Evolutionary conservation across 2,329 filamentous ascomycete genomes (phyloP).

Genomic region (Leptoxyphium fumago): DNA sequence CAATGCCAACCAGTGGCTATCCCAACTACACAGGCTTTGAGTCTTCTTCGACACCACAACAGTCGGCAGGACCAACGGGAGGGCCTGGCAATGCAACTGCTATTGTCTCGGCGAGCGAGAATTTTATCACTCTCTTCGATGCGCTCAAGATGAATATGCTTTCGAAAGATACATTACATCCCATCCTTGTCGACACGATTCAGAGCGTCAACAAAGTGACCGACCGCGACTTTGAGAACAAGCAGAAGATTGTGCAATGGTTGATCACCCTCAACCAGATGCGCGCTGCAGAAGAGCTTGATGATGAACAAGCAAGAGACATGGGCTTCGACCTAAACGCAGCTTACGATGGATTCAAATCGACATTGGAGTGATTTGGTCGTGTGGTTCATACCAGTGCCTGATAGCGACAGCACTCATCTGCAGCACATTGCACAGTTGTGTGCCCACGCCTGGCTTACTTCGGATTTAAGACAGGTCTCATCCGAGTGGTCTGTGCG

Average conservation of each 20-base stretch:
- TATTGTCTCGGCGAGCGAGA: slow-evolving; percentile 84
- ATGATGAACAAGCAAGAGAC: slow-evolving; percentile 74
- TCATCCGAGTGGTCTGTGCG: background rate
- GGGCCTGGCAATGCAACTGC: slow-evolving; percentile 32
- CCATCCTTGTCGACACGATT: slow-evolving; percentile 85
- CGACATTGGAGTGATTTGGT: slow-evolving; percentile 38
- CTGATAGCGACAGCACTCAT: too few relatives aligned
- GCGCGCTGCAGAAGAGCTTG: slow-evolving; percentile 84
- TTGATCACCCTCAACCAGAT: slow-evolving; percentile 95
- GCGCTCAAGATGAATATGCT: slow-evolving; percentile 83
- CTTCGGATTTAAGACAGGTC: background rate
- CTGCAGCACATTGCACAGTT: too few relatives aligned
- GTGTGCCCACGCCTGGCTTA: background rate
- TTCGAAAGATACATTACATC: slow-evolving; percentile 93
- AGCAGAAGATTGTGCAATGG: slow-evolving; percentile 97
- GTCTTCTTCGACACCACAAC: background rate
- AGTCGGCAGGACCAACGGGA: background rate
- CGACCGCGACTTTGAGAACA: slow-evolving; percentile 83
- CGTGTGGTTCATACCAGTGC: too few relatives aligned
- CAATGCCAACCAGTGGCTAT: background rate
- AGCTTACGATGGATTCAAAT: slow-evolving; percentile 88
- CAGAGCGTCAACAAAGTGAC: slow-evolving; percentile 96
- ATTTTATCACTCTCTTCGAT: slow-evolving; percentile 96
- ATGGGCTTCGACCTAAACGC: slow-evolving; percentile 86
- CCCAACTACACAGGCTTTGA: background rate